A percentile compares a stretch with the other conserved stretches of the same genome.
Evolutionary conservation across 306 rosid species (phyloP).

Genomic region (Urtica urens): DNA sequence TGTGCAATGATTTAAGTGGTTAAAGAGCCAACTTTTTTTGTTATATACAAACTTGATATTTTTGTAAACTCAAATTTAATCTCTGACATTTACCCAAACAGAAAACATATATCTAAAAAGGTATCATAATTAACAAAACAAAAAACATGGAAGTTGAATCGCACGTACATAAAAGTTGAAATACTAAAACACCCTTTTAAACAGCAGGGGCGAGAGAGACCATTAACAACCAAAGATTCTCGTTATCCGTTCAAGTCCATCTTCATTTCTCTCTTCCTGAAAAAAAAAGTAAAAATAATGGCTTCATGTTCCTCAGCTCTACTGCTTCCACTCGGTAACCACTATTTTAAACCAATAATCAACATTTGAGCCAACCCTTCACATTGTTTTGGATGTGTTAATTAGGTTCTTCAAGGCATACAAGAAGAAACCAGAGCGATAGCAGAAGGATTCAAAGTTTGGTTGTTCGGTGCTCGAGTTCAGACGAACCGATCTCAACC

Average conservation of each 20-base stretch:
- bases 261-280: constrained; percentile 4
- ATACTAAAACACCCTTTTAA: not conserved
- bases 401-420: constrained; percentile 29
- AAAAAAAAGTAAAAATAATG: no score
- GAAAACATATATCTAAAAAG: no score
- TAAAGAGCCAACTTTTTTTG: no score
- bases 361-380: not conserved
- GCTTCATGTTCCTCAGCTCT: constrained; percentile 32
- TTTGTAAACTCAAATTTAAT: no score
- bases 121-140: no score
- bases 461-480: constrained; percentile 19
- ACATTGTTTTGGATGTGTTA: no score
- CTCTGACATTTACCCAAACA: no score
- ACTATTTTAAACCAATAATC: not conserved
- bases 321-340: constrained; percentile 47
- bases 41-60: no score
- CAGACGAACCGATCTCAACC: constrained; percentile 20
- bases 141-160: no score
- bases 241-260: constrained; percentile 50
- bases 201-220: not conserved
- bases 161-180: not conserved
- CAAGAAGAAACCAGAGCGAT: constrained; percentile 23
- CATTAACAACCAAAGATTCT: constrained; percentile 20
- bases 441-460: constrained; percentile 21
- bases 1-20: no score